Evolutionary conservation across 352 stramenopile species (phyloP).

Genomic region (Globisporangium yorkense): DNA sequence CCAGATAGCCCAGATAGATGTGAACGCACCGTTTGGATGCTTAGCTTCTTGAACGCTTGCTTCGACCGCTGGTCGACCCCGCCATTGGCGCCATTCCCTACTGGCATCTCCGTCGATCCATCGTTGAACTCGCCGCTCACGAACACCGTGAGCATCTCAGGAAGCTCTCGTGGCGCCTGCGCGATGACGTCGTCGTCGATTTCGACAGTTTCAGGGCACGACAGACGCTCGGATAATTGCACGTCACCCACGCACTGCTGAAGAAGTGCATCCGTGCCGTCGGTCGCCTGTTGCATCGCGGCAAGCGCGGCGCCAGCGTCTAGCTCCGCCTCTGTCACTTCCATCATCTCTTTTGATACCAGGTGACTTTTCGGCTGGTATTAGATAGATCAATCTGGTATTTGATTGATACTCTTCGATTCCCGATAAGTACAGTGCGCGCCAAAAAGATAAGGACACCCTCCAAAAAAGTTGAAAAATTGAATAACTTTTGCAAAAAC

Average conservation of each 20-base stretch:
- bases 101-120: not conserved
- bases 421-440: too few species aligned
- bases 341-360: not conserved
- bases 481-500: too few species aligned
- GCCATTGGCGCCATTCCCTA: not conserved
- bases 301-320: slow-evolving; percentile 7
- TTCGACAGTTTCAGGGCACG: not conserved
- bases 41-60: slow-evolving; percentile 4
- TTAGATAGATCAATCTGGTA: too few species aligned
- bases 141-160: slow-evolving; percentile 14
- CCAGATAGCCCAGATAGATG: not conserved
- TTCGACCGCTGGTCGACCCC: too few species aligned
- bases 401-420: too few species aligned
- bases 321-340: not conserved
- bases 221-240: not conserved
- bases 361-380: not conserved
- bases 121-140: slow-evolving; percentile 10
- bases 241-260: slow-evolving; percentile 26
- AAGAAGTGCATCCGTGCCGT: slow-evolving; percentile 43
- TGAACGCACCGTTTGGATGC: slow-evolving; percentile 23
- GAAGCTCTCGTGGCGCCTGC: slow-evolving; percentile 4
- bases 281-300: slow-evolving; percentile 24
- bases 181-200: slow-evolving; percentile 1
- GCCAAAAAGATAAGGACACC: too few species aligned
- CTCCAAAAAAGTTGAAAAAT: too few species aligned